phyloP scores from a whole-genome alignment of 495 filamentous ascomycete species.

The Hypoxylon fragiforme region DNA sequence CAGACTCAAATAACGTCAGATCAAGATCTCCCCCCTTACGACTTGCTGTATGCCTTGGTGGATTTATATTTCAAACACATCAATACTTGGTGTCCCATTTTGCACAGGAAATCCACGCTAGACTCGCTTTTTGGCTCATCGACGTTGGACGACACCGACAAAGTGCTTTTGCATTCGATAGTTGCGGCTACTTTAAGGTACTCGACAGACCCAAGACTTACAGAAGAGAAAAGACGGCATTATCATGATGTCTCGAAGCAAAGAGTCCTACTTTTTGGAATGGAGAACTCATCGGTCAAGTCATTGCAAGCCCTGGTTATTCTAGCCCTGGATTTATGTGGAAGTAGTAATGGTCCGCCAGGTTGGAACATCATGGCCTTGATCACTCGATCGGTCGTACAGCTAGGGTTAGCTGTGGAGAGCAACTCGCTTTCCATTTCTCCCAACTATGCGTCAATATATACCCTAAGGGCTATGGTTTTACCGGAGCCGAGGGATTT shows the following conservation, averaged over 20 bases:
- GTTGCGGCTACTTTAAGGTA: constrained; percentile 85
- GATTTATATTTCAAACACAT: constrained; percentile 91
- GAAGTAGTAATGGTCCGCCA: constrained; percentile 79
- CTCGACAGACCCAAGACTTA: constrained; percentile 72
- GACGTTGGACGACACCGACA: constrained; percentile 74
- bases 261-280: constrained; percentile 78
- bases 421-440: constrained; percentile 72
- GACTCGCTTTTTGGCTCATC: constrained; percentile 80
- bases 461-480: constrained; percentile 78
- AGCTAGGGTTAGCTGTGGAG: constrained; percentile 80
- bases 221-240: constrained; percentile 66
- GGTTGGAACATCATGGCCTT: constrained; percentile 88
- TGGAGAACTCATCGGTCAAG: constrained; percentile 87
- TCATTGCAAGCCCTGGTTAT: constrained; percentile 84
- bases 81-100: constrained; percentile 88
- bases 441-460: constrained; percentile 78
- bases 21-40: constrained; percentile 81
- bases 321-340: constrained; percentile 75
- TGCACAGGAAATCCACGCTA: constrained; percentile 77
- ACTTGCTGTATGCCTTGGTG: constrained; percentile 76
- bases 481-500: constrained; percentile 81
- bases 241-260: constrained; percentile 82
- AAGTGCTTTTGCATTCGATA: constrained; percentile 82
- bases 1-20: constrained; percentile 56
- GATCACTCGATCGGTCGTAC: constrained; percentile 82